Evolutionary conservation across 2,329 filamentous ascomycete species (phyloP).

Genomic region (Leptographium galeiforme): DNA sequence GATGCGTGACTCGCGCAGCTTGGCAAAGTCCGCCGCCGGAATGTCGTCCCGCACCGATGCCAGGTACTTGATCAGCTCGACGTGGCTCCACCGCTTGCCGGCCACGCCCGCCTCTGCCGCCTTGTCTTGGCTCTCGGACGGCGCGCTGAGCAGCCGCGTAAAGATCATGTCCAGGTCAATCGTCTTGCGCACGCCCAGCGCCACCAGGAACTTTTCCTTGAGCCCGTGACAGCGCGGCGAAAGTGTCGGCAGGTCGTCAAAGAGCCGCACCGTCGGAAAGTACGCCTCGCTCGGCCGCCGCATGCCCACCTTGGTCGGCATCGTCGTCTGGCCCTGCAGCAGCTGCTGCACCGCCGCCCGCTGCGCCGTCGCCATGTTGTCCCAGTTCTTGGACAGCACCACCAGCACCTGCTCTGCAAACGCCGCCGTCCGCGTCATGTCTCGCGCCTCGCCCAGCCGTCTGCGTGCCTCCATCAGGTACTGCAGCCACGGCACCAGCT

Average conservation of each 20-base stretch:
- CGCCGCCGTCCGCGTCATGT: conserved; percentile 55
- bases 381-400: conserved; percentile 82
- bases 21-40: conserved; percentile 65
- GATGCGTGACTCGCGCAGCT: conserved; percentile 64
- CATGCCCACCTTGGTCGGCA: conserved; percentile 90
- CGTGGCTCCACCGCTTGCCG: conserved; percentile 66
- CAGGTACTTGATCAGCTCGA: conserved; percentile 89
- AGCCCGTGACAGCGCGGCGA: conserved; percentile 63
- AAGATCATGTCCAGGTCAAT: conserved; percentile 92
- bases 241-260: conserved; percentile 72
- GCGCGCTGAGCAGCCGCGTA: conserved; percentile 59
- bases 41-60: conserved; percentile 85
- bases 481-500: conserved; percentile 72
- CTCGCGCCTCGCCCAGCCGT: conserved; percentile 46
- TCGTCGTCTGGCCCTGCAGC: conserved; percentile 55
- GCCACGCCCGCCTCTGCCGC: not conserved
- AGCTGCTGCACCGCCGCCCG: conserved; percentile 53
- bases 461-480: conserved; percentile 61
- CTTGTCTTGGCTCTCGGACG: conserved; percentile 23
- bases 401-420: conserved; percentile 69
- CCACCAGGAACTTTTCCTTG: conserved; percentile 78
- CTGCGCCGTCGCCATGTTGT: conserved; percentile 53
- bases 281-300: conserved; percentile 73
- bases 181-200: conserved; percentile 85
- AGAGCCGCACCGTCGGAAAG: conserved; percentile 85